These are phyloP conservation scores for Dalbergia cochinchinensis DNA, from an alignment of 306 rosid species.

Conservation along the genomic window DNA sequence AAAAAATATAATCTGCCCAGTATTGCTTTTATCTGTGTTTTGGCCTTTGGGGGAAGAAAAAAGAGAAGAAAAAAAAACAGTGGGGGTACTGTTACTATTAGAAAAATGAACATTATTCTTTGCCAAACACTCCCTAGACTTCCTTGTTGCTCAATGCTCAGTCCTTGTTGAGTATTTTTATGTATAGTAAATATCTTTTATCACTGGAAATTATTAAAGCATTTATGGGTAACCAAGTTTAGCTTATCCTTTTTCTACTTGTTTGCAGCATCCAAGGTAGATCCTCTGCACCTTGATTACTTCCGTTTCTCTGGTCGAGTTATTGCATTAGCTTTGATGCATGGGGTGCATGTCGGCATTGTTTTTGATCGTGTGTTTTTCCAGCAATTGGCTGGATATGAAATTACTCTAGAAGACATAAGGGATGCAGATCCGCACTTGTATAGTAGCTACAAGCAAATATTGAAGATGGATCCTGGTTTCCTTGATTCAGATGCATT, in stretches of 20 bases:
- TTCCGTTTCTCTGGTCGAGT: slow-evolving; percentile 88
- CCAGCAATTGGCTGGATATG: slow-evolving; percentile 82
- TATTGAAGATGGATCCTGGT: slow-evolving; percentile 83
- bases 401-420: slow-evolving; percentile 78
- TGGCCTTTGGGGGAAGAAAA: no score
- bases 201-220: slow-evolving; percentile 25
- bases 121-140: neutral
- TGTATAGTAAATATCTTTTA: slow-evolving; percentile 27
- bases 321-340: slow-evolving; percentile 94
- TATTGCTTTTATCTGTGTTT: no score
- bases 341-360: slow-evolving; percentile 90
- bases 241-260: slow-evolving; percentile 43
- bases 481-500: slow-evolving; percentile 85
- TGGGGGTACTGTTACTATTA: no score
- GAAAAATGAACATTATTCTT: no score
- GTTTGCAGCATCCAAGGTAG: slow-evolving; percentile 84
- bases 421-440: slow-evolving; percentile 80
- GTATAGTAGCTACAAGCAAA: slow-evolving; percentile 81
- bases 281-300: slow-evolving; percentile 90
- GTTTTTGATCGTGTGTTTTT: slow-evolving; percentile 90
- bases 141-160: slow-evolving; percentile 16
- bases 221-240: slow-evolving; percentile 30
- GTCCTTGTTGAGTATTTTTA: slow-evolving; percentile 23
- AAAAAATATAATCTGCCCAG: no score
- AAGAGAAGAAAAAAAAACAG: no score